phyloP scores from a whole-genome alignment of 306 rosid species.

The Castanea crenata region DNA sequence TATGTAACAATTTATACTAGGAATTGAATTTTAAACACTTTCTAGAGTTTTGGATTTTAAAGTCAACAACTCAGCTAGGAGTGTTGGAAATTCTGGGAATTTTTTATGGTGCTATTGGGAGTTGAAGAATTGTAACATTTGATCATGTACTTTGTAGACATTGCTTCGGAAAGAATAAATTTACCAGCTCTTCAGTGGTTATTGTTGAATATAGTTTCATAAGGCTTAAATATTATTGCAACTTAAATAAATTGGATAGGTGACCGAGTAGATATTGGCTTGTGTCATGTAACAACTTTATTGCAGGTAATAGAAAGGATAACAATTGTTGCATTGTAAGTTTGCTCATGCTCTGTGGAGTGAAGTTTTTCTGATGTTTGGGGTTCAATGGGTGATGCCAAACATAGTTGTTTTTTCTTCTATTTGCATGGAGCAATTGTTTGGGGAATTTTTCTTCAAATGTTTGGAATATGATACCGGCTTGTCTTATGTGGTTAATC shows the following conservation, averaged over 20 bases:
- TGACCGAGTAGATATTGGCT: background rate
- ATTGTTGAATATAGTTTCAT: background rate
- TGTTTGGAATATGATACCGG: too few species aligned
- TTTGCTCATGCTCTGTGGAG: too few species aligned
- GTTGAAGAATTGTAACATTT: background rate
- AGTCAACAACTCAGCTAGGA: background rate
- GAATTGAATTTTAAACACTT: background rate
- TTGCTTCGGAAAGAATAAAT: background rate
- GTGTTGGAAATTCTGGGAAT: background rate
- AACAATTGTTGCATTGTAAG: background rate
- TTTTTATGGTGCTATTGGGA: background rate
- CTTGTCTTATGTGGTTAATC: too few species aligned
- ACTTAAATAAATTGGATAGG: background rate
- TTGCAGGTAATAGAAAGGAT: background rate
- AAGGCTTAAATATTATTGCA: background rate
- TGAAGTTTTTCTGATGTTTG: too few species aligned
- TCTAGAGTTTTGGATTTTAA: background rate
- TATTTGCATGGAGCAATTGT: too few species aligned
- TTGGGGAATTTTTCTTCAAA: too few species aligned
- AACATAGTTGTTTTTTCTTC: too few species aligned
- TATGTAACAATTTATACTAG: too few species aligned
- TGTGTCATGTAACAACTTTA: background rate
- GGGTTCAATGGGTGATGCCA: too few species aligned
- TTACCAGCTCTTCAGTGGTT: background rate
- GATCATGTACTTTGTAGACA: background rate